These are phyloP conservation scores for Filobasidium floriforme DNA, from an alignment of 768 basidiomycete genomes.

Conservation along the genomic window DNA sequence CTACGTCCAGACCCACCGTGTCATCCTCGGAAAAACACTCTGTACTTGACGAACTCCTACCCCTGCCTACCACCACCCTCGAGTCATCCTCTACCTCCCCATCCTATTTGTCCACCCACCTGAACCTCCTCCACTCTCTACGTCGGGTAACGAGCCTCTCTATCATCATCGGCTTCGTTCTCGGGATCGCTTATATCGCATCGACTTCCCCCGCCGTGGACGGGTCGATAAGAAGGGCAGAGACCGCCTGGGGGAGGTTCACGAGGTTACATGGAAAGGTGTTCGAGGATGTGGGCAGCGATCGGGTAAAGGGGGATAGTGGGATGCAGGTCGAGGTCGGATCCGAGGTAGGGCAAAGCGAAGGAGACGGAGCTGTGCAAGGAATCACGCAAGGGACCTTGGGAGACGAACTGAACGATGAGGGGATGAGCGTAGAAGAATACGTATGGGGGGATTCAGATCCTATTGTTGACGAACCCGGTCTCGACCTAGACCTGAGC, in stretches of 20 bases:
- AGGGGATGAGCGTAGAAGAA: neutral
- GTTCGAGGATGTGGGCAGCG: conserved; percentile 14
- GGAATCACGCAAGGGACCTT: conserved; percentile 1
- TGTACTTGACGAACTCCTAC: conserved; percentile 31
- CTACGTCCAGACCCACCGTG: neutral
- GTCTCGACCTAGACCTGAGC: conserved; percentile 7
- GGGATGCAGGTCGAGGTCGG: conserved; percentile 1
- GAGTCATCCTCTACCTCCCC: neutral
- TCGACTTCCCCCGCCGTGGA: conserved; percentile 9
- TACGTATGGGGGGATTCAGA: neutral
- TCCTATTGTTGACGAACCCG: neutral
- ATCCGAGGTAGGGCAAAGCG: neutral
- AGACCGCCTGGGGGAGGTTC: conserved; percentile 20
- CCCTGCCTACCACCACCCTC: conserved; percentile 17
- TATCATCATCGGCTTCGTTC: conserved; percentile 29
- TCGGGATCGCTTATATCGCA: conserved; percentile 29
- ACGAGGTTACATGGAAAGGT: conserved; percentile 16
- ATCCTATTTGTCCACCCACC: too few species aligned
- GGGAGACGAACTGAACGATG: conserved; percentile 9
- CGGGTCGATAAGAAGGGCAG: neutral
- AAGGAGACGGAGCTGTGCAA: neutral
- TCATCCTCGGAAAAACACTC: conserved; percentile 20
- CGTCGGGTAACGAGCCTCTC: conserved; percentile 27
- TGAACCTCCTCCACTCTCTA: conserved; percentile 12
- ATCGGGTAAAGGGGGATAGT: conserved; percentile 2